Base-by-base conservation (phyloP, 371 early-diverging fungal species). In the Quaeritorhiza haematococci region DNA sequence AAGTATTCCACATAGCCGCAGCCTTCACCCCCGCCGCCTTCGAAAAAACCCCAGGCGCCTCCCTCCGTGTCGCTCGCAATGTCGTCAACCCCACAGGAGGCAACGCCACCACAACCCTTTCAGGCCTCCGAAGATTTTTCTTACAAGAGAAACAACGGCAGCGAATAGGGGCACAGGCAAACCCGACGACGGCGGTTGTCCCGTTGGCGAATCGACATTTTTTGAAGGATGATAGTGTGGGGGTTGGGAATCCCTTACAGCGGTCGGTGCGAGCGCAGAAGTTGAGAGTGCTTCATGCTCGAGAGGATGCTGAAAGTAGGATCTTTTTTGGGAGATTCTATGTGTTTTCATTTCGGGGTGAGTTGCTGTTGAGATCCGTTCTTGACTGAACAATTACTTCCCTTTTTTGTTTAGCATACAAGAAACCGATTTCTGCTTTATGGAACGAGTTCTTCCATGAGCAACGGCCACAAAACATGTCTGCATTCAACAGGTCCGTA, bases 301-400 rank as follows among this genome's bases (percentile, higher is more conserved):
- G 28, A 32, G 19, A 47, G 35, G 57, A 56, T 35, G 57, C 57
- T 10, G 57, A 48, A 45, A 19, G 55, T 55, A 32, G 33, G 55
- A 32, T 17, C 1, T n/a, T 15, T n/a, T n/a, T n/a, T n/a, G n/a
- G n/a, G n/a, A n/a, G n/a, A n/a, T n/a, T n/a, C n/a, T n/a, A n/a
- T n/a, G n/a, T n/a, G n/a, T n/a, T n/a, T n/a, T n/a, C n/a, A n/a
- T n/a, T n/a, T n/a, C n/a, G n/a, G n/a, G n/a, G n/a, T n/a, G n/a
- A n/a, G n/a, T n/a, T n/a, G n/a, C n/a, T n/a, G n/a, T n/a, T n/a
- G n/a, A n/a, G n/a, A n/a, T n/a, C n/a, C n/a, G n/a, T n/a, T n/a
- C n/a, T n/a, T n/a, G n/a, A n/a, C n/a, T n/a, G n/a, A n/a, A n/a
- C n/a, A n/a, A n/a, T n/a, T n/a, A n/a, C n/a, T n/a, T n/a, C n/a